phyloP scores from a whole-genome alignment of 371 early-diverging fungal species.

The Mortierella sp. region DNA sequence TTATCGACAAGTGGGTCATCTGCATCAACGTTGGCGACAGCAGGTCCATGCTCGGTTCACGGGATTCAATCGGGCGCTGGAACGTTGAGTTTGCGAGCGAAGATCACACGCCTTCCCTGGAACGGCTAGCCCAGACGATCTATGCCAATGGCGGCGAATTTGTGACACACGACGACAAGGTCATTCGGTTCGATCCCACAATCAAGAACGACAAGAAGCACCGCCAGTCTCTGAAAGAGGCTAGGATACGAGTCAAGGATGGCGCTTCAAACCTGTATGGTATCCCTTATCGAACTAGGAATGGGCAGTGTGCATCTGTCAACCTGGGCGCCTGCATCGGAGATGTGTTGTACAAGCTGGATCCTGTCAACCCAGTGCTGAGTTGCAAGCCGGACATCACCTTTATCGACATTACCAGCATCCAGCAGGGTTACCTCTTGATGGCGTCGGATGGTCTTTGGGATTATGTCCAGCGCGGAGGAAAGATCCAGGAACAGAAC shows the following conservation, averaged over 20 bases:
- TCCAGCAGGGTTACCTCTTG: constrained; percentile 50
- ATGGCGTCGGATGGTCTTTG: constrained; percentile 60
- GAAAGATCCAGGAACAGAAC: constrained; percentile 53
- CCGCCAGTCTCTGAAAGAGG: constrained; percentile 69
- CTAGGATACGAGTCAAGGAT: constrained; percentile 69
- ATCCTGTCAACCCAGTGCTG: constrained; percentile 66
- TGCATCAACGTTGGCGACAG: constrained; percentile 90
- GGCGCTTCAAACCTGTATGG: constrained; percentile 54
- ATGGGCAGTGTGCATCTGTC: constrained; percentile 66
- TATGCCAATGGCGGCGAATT: constrained; percentile 77
- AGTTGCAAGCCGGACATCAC: constrained; percentile 73
- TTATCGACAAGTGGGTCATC: constrained; percentile 81
- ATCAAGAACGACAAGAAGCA: constrained; percentile 63
- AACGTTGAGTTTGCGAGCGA: constrained; percentile 73
- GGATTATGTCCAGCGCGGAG: constrained; percentile 52
- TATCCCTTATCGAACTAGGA: constrained; percentile 56
- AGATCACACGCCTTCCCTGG: constrained; percentile 76
- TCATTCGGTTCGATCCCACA: constrained; percentile 69
- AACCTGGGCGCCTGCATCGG: constrained; percentile 76
- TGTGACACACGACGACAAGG: constrained; percentile 75
- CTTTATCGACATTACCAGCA: constrained; percentile 58
- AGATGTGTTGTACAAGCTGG: constrained; percentile 75
- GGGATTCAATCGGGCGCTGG: constrained; percentile 63
- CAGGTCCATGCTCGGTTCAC: constrained; percentile 74
- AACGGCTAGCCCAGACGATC: constrained; percentile 73